Evolutionary conservation across 768 basidiomycete species (phyloP), one percentile per base, ranked within the genome.

Genomic region (Agaricus sinodeliciosus): DNA sequence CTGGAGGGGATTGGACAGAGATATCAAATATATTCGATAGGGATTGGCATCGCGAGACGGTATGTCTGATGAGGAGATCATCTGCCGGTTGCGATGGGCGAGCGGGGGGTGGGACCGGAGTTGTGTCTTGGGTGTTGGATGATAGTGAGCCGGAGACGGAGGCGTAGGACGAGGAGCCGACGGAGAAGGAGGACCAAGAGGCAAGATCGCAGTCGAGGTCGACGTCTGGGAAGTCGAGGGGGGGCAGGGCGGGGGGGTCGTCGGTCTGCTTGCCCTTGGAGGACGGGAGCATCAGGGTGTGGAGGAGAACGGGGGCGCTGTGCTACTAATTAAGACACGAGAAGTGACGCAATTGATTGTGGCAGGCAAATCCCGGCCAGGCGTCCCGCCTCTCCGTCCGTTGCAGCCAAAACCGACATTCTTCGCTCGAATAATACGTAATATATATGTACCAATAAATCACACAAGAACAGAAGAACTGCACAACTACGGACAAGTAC

Each of bases 241-340:
- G 84, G 55, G 87, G 84, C 55, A 87, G 73, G 63, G 72, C 72
- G 54, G 86, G 82, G 43, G 84, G 78, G 54, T 62, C 72, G 67
- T 78, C 31, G 31, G 31, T 86, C 60, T 75, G 81, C 69, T 85
- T 89, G 26, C 76, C 78, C 62, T 79, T 78, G 52, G 57, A 60
- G 48, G 51, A 55, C 40, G 50, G 31, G 13, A 57, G 57, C 49
- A 51, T 53, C 9, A 49, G 56, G 45, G 51, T 51, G 13, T 49
- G 56, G 49, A 55, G 11, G 31, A 11, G 31, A 7, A 31, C 8
- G 5, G 28, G 28, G 28, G 28, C 28, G 9, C 5, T 9, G 28
- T 7, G 31, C 31, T 8, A 5, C 31, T 22, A 31, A 31, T 31
- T 31, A 31, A 31, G 31, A 31, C 31, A 31, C 31, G 28, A 12